A percentile compares a stretch with the other conserved stretches of the same genome.
Conservation (phyloP, 495 filamentous ascomycete genomes). For the Clavariopsis aquatica region DNA sequence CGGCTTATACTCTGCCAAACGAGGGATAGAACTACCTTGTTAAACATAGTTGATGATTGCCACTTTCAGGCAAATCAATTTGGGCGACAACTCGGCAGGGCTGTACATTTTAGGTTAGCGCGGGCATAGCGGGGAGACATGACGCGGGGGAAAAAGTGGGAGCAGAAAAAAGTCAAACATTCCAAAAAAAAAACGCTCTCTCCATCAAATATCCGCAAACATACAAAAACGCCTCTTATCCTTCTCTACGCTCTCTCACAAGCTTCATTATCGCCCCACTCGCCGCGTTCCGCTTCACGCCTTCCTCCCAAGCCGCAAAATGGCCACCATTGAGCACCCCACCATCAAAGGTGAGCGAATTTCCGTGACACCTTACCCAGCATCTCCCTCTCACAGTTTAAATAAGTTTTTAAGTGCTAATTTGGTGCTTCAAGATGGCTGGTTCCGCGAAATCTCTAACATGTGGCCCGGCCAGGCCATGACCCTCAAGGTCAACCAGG, state of each 20-base stretch:
- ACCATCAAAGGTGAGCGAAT: slow-evolving; percentile 61
- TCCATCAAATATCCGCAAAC: not conserved
- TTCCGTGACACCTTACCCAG: too few relatives aligned
- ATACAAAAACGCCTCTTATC: not conserved
- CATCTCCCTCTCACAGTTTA: too few relatives aligned
- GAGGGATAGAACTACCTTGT: too few relatives aligned
- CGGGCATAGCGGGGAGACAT: slow-evolving; percentile 14
- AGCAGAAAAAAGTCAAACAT: slow-evolving; percentile 1
- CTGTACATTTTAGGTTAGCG: slow-evolving; percentile 6
- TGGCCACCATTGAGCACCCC: slow-evolving; percentile 57
- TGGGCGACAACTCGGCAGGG: slow-evolving; percentile 3
- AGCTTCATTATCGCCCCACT: not conserved
- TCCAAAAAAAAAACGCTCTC: slow-evolving; percentile 18
- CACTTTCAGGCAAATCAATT: not conserved
- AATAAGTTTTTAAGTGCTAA: too few relatives aligned
- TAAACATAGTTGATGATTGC: too few relatives aligned
- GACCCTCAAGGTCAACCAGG: slow-evolving; percentile 96
- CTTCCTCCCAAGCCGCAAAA: slow-evolving; percentile 24
- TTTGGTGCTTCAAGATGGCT: slow-evolving; percentile 71
- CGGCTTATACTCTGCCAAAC: too few relatives aligned
- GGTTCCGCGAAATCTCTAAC: slow-evolving; percentile 96
- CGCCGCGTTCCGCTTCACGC: not conserved
- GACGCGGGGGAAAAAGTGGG: slow-evolving; percentile 11
- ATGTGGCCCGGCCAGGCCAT: slow-evolving; percentile 99
- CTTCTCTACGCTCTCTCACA: not conserved